phyloP scores from a whole-genome alignment of 1,139 yeast species.

The Blastobotrys petasosporus region DNA sequence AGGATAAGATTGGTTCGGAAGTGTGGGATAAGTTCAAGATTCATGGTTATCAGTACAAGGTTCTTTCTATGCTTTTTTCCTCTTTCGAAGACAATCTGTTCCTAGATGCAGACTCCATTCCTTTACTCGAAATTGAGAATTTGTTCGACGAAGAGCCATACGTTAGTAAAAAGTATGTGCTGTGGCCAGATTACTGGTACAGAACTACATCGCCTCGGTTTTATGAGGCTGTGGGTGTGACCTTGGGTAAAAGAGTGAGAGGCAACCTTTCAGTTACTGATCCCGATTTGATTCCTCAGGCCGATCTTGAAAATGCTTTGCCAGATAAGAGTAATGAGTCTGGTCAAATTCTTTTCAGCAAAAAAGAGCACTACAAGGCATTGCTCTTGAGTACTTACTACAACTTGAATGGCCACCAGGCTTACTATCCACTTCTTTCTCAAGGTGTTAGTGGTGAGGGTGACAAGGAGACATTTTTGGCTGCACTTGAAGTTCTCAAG shows the following conservation, averaged over 20 bases:
- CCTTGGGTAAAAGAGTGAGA: conserved; percentile 41
- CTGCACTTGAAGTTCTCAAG: conserved; percentile 63
- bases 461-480: conserved; percentile 82
- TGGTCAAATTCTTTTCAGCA: conserved; percentile 71
- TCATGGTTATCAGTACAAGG: conserved; percentile 74
- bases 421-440: conserved; percentile 75
- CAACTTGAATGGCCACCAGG: conserved; percentile 71
- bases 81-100: conserved; percentile 72
- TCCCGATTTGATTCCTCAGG: conserved; percentile 46
- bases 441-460: conserved; percentile 89
- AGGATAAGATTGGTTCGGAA: conserved; percentile 49
- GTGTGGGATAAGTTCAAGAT: conserved; percentile 44
- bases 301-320: conserved; percentile 61
- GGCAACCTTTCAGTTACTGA: conserved; percentile 30
- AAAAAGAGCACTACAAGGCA: conserved; percentile 57
- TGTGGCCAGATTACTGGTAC: conserved; percentile 85
- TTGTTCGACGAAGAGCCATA: conserved; percentile 53
- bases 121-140: conserved; percentile 50
- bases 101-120: conserved; percentile 72
- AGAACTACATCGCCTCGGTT: conserved; percentile 64
- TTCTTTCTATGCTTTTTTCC: conserved; percentile 65
- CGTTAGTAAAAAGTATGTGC: conserved; percentile 50
- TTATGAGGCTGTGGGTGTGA: conserved; percentile 57
- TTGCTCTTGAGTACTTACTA: conserved; percentile 67
- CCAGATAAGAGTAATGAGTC: conserved; percentile 82